Base-by-base conservation (phyloP, 805 yeast genomes). In the Hanseniaspora vineae region DNA sequence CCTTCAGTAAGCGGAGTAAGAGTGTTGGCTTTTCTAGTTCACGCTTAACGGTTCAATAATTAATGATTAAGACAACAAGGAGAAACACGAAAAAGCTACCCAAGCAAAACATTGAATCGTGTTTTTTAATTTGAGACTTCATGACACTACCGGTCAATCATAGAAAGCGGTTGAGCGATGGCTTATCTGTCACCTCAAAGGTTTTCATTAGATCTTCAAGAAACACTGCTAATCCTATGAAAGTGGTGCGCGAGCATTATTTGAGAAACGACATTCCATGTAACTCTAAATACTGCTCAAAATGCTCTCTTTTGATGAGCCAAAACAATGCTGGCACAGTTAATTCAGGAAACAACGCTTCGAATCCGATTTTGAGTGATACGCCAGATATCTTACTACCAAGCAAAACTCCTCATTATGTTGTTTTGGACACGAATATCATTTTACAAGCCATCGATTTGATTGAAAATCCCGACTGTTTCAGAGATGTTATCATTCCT, bases 241-340 rank as follows among this genome's bases (percentile, higher is more conserved):
- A 92, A 62, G 76, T 92, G 29, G 95, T 90, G 10, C 74, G 97
- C 54, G 99, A 92, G 61, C 98, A 90, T 64, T 92, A 92, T 60
- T 69, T 92, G 49, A 75, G 98, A 63, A 78, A 77, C 47, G 99
- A 92, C 65, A 87, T 92, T 45, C 95, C 97, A 17, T 92, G 98
- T 65, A 78, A 81, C 46, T 85, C 96, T 2, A 71, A 68, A 52
- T 68, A 76, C 1, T 92, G 98, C 65, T 58, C 66, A 10, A 60
- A 58, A 35, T 92, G 99, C 64, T 65, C 68, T 12, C 66, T 66
- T 23, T 68, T 72, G 31, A 66, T 76, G 13, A 72, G 76, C 43
- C 6, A 23, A 23, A 23, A 23, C 29, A 65, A 60, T 29, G 73
- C 84, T 8, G 80, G 81, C 60, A 80, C 90, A 14, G 69, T 72